Evolutionary conservation across 2,329 filamentous ascomycete species (phyloP).

Genomic region (Dothidotthia symphoricarpi): DNA sequence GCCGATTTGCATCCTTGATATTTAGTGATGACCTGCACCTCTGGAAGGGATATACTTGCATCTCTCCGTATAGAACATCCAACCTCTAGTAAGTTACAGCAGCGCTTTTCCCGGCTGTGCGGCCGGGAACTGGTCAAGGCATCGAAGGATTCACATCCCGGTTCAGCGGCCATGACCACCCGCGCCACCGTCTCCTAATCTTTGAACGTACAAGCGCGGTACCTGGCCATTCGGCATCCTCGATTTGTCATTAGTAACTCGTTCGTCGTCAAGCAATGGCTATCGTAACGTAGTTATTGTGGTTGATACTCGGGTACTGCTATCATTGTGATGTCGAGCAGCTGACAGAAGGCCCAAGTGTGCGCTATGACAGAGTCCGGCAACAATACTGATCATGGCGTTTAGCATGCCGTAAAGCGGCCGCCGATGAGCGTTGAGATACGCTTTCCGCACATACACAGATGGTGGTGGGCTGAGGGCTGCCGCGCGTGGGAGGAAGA

Average conservation of each 20-base stretch:
- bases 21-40: constrained; percentile 34
- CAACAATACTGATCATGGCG: constrained; percentile 6
- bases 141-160: constrained; percentile 39
- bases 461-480: constrained; percentile 31
- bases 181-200: constrained; percentile 38
- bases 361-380: too few species aligned
- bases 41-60: constrained; percentile 36
- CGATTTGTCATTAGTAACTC: constrained; percentile 3
- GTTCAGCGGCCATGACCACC: constrained; percentile 30
- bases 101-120: constrained; percentile 38
- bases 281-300: too few species aligned
- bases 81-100: constrained; percentile 33
- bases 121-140: constrained; percentile 40
- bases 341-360: too few species aligned
- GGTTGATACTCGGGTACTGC: too few species aligned
- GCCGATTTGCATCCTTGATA: constrained; percentile 32
- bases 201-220: constrained; percentile 16
- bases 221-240: background rate
- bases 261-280: too few species aligned
- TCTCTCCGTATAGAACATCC: constrained; percentile 36
- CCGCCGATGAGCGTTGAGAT: constrained; percentile 15
- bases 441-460: constrained; percentile 20
- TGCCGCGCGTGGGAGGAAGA: constrained; percentile 22
- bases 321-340: too few species aligned
- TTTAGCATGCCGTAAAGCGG: constrained; percentile 14